A percentile compares a stretch with the other conserved stretches of the same genome.
Conservation (phyloP, 106 monocot species). For the Platanthera zijinensis region DNA sequence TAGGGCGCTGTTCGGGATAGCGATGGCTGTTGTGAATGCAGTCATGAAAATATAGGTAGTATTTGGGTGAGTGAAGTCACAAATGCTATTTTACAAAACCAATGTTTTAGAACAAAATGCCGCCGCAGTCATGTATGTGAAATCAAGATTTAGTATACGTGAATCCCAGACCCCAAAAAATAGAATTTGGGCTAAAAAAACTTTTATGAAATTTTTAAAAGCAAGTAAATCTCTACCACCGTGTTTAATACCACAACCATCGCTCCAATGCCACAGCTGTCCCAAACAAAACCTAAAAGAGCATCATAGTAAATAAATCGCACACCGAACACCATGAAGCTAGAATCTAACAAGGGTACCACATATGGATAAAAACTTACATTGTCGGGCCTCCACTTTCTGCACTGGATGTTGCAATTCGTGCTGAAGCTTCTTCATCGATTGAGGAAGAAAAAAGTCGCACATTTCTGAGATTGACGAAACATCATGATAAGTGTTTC, state of each 20-base stretch:
- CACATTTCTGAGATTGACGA: conserved; percentile 17
- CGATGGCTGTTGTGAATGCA: not conserved
- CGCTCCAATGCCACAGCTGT: no score
- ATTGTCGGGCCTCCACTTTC: conserved; percentile 72
- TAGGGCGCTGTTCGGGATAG: not conserved
- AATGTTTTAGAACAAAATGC: no score
- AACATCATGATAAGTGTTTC: not conserved
- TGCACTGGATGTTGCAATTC: conserved; percentile 40
- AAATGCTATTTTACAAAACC: no score
- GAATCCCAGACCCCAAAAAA: no score
- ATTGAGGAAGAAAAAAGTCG: conserved; percentile 40
- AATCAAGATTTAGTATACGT: no score
- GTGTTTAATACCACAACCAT: not conserved
- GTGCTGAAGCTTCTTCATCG: conserved; percentile 67
- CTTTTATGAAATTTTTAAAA: no score
- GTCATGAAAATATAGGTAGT: no score
- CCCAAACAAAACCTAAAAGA: not conserved
- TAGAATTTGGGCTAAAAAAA: no score
- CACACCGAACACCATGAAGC: not conserved
- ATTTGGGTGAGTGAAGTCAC: no score
- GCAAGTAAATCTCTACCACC: no score
- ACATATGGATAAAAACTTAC: conserved; percentile 16
- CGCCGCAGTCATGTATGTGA: no score
- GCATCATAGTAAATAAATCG: not conserved
- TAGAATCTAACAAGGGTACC: not conserved